phyloP scores from a whole-genome alignment of 2,329 filamentous ascomycete species.

The Fusarium marasasianum region DNA sequence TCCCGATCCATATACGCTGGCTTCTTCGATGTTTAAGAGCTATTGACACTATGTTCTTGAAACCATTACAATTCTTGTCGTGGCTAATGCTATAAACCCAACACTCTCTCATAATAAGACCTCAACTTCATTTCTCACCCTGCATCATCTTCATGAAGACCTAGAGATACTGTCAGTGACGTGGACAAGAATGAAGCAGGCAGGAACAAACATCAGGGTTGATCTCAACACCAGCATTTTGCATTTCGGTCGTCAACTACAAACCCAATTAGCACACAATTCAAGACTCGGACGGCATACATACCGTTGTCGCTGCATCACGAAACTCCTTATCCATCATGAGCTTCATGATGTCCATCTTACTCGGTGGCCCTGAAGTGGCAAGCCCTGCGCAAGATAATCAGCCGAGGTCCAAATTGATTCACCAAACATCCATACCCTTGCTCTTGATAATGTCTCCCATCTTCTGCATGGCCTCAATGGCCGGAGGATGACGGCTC shows the following conservation, averaged over 20 bases:
- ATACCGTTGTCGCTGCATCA: constrained; percentile 31
- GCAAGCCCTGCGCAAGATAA: constrained; percentile 23
- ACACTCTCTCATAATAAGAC: fast-evolving
- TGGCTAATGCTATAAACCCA: background rate
- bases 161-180: constrained; percentile 5
- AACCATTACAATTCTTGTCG: background rate
- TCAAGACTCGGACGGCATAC: fast-evolving
- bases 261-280: background rate
- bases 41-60: background rate
- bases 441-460: constrained; percentile 31
- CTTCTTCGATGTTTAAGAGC: background rate
- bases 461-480: constrained; percentile 31
- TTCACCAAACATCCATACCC: background rate
- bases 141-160: constrained; percentile 31
- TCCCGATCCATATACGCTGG: background rate
- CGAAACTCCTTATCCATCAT: constrained; percentile 40
- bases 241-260: constrained; percentile 33
- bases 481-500: constrained; percentile 33
- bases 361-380: constrained; percentile 27
- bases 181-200: no score
- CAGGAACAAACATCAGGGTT: constrained; percentile 23
- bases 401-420: background rate
- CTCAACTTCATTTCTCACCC: background rate
- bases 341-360: constrained; percentile 37
- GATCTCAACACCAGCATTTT: constrained; percentile 35